Base-by-base conservation (phyloP, 2,329 filamentous ascomycete genomes). In the Sarocladium brachiariae region DNA sequence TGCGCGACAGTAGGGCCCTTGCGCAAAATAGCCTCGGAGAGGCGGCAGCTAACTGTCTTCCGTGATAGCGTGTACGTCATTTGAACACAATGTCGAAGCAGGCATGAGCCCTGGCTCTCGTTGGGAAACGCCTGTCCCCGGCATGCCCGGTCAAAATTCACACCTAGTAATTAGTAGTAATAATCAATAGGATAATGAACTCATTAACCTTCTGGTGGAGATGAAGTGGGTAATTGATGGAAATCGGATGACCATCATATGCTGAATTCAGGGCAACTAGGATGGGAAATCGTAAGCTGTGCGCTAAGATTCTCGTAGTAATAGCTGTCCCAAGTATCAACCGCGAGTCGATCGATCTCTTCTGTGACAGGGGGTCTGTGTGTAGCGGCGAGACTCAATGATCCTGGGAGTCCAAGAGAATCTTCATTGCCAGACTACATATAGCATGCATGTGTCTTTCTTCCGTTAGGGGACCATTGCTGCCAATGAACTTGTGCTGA, bases 21-120 rank as follows among this genome's bases (percentile, higher is more conserved):
- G 39, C 39, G 19, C 39, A 43, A n/a, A 27, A 43, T 43, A 27
- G 39, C 39, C 23, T 43, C 39, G 39, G 39, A 43, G 39, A 43
- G 21, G 39, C 39, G 39, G 39, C 39, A 47, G 43, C 27, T 31
- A 30, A 47, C 9, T 18, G 21, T 47, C 25, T 24, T 47, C 27
- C 31, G 33, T 11, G 25, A 24, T 47, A 4, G 24, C 43, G 25
- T 9, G 25, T 47, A 47, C 43, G 43, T 47, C 43, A 47, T 47
- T 33, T 30, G 43, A 9, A n/a, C 25, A 18, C 18, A 27, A 43
- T 43, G 27, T 43, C 39, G 39, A 21, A 19, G 37, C 19, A 25
- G 23, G 16, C 39, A 43, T 43, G 39, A 23, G 39, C 27, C 13
- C 7, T 30, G 27, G 23, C 23, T 10, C 21, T 16, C 21, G 4